Evolutionary conservation across 768 basidiomycete species (phyloP).

Genomic region (Astraeus odoratus): DNA sequence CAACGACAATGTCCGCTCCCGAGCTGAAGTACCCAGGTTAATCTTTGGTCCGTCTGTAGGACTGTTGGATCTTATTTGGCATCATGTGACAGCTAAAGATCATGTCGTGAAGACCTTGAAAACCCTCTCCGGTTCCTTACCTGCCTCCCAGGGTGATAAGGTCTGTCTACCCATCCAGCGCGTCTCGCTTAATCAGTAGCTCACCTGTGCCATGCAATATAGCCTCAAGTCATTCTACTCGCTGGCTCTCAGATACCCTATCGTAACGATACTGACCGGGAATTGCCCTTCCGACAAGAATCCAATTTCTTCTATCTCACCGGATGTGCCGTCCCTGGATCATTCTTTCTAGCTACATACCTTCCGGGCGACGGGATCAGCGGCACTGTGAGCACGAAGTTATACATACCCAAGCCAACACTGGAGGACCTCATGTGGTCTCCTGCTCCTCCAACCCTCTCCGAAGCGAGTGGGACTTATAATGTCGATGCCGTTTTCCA

Average conservation of each 20-base stretch:
- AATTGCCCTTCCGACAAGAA: slow-evolving; percentile 66
- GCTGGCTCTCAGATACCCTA: slow-evolving; percentile 57
- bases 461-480: slow-evolving; percentile 47
- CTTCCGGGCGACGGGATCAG: slow-evolving; percentile 31
- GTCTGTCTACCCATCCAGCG: slow-evolving; percentile 27
- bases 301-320: slow-evolving; percentile 88
- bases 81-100: slow-evolving; percentile 32
- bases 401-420: slow-evolving; percentile 77
- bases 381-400: slow-evolving; percentile 39
- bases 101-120: slow-evolving; percentile 50
- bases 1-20: neutral
- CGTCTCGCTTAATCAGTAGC: neutral
- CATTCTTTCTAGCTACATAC: slow-evolving; percentile 57
- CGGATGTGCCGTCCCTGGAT: slow-evolving; percentile 69
- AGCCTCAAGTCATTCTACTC: slow-evolving; percentile 68
- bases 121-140: slow-evolving; percentile 44
- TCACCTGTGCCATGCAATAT: neutral
- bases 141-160: slow-evolving; percentile 43
- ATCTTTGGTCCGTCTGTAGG: neutral
- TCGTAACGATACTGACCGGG: slow-evolving; percentile 82
- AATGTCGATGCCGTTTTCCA: slow-evolving; percentile 58
- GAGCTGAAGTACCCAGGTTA: neutral
- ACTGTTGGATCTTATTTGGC: neutral
- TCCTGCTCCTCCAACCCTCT: slow-evolving; percentile 67
- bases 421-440: slow-evolving; percentile 83